phyloP scores from a whole-genome alignment of 768 basidiomycete species.

The Paxillus ammoniavirescens region DNA sequence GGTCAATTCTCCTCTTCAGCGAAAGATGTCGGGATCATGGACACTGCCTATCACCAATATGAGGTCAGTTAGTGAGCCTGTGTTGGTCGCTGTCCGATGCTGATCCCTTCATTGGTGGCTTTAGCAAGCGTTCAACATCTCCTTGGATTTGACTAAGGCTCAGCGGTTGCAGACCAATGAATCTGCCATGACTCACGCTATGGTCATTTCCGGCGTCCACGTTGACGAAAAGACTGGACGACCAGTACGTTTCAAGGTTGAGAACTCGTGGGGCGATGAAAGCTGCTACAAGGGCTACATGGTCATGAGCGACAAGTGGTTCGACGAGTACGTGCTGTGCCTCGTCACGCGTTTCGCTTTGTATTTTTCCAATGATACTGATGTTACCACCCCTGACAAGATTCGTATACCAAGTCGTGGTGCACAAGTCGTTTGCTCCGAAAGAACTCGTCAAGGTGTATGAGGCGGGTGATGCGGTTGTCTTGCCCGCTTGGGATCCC shows the following conservation, averaged over 20 bases:
- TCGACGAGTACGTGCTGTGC: constrained; percentile 66
- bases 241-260: constrained; percentile 91
- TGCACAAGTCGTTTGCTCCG: constrained; percentile 76
- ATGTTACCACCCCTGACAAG: constrained; percentile 33
- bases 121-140: constrained; percentile 82
- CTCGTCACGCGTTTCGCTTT: background rate
- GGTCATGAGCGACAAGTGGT: constrained; percentile 93
- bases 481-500: constrained; percentile 85
- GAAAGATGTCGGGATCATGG: constrained; percentile 74
- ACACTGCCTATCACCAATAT: constrained; percentile 77
- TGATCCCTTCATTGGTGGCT: constrained; percentile 3
- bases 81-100: background rate
- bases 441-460: constrained; percentile 80
- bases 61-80: constrained; percentile 44
- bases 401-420: constrained; percentile 92
- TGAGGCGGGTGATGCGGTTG: constrained; percentile 60
- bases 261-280: constrained; percentile 89
- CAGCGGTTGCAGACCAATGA: constrained; percentile 81
- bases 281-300: constrained; percentile 84
- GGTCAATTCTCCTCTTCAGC: constrained; percentile 75
- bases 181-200: constrained; percentile 89
- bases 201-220: constrained; percentile 88
- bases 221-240: constrained; percentile 66
- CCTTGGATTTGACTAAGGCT: constrained; percentile 78
- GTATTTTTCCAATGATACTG: background rate